Base-by-base conservation (phyloP, 1,139 yeast genomes). In the Yarrowia galli region DNA sequence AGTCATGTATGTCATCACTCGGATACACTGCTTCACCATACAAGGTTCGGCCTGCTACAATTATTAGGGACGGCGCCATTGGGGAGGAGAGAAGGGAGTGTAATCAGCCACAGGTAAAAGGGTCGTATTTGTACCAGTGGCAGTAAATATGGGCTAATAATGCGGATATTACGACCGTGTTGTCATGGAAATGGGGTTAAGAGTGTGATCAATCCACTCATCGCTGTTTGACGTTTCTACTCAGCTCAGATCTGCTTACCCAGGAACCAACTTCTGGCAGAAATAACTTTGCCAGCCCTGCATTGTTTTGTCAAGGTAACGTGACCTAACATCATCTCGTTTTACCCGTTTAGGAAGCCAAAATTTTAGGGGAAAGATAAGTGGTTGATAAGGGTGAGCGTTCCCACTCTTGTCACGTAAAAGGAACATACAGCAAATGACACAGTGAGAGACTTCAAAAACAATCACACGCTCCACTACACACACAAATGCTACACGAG, bases 271-370 rank as follows among this genome's bases (percentile, higher is more conserved):
- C 4, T 13, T 15, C 16, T 36, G 9, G 16, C 15, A 16, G n/a
- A 36, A n/a, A 36, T 36, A 36, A 36, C 40, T 36, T 36, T 36
- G 8, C 40, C 20, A 16, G 18, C 43, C 25, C 58, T 51, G 60
- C 18, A 32, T 51, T 51, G 60, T 53, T 53, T 53, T 6, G 32
- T 10, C 6, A 28, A 53, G 60, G 58, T 64, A 42, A 69, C 67
- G 40, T 68, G 64, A 23, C 67, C 67, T 46, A 54, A 32, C 53
- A 54, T 22, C 48, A 56, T 36, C 60, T 53, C 36, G 65, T 35
- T 28, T 67, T 69, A 13, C 67, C 51, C 68, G 40, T 45, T 25
- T 63, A 56, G 51, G 68, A 69, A 23, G 49, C 63, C 22, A 49
- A 43, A 25, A 67, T 48, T 20, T 49, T 61, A 13, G 67, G 51